Evolutionary conservation across 2,329 filamentous ascomycete genomes (phyloP).

Genomic region (Paraconiothyrium sp.): DNA sequence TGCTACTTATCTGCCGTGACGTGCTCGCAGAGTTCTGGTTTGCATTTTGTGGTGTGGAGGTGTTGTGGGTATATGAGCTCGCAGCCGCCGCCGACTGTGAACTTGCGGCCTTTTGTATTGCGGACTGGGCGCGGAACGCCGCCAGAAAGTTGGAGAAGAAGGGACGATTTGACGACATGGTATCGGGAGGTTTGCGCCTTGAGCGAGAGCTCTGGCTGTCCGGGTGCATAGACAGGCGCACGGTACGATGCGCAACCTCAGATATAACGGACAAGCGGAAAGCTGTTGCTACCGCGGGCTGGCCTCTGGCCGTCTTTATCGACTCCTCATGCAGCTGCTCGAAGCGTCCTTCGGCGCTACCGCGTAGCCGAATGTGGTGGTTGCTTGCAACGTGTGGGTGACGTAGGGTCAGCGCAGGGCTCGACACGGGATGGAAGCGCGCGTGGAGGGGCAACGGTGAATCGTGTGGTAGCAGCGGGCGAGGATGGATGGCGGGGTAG

Average conservation of each 20-base stretch:
- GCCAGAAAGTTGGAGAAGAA: slow-evolving; percentile 75
- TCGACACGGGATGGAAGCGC: not conserved
- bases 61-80: slow-evolving; percentile 46
- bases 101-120: slow-evolving; percentile 65
- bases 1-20: slow-evolving; percentile 51
- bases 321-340: slow-evolving; percentile 20
- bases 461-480: slow-evolving; percentile 8
- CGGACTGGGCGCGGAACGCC: slow-evolving; percentile 72
- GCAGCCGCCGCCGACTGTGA: slow-evolving; percentile 50
- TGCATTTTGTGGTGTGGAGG: slow-evolving; percentile 46
- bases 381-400: slow-evolving; percentile 17
- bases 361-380: slow-evolving; percentile 12
- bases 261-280: not conserved
- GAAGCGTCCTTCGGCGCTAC: not conserved
- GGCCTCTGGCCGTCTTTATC: slow-evolving; percentile 15
- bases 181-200: slow-evolving; percentile 33
- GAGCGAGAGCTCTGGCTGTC: slow-evolving; percentile 34
- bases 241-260: not conserved
- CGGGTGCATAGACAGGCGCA: slow-evolving; percentile 37
- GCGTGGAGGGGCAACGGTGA: not conserved
- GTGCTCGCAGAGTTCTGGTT: slow-evolving; percentile 49
- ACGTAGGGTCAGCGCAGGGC: slow-evolving; percentile 28
- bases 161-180: slow-evolving; percentile 71
- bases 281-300: not conserved
- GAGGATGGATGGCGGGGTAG: slow-evolving; percentile 22